A percentile compares a stretch with the other conserved stretches of the same genome.
These are phyloP conservation scores for Conringia planisiliqua DNA, from an alignment of 345 rosid genomes.

Conservation along the genomic window DNA sequence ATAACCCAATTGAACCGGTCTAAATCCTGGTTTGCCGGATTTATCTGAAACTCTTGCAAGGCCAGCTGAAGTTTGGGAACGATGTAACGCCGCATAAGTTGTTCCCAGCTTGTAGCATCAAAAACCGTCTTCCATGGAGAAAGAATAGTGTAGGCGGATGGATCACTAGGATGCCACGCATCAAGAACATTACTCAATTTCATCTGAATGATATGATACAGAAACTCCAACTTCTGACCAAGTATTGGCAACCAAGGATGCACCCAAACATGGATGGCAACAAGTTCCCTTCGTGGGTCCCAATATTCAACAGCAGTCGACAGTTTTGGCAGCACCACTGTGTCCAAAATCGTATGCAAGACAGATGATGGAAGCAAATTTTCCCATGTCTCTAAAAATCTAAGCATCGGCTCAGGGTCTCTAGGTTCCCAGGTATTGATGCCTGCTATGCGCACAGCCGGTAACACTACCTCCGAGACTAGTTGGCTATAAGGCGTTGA, in stretches of 20 bases:
- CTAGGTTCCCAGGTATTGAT: conserved; percentile 88
- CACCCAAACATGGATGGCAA: conserved; percentile 91
- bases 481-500: conserved; percentile 69
- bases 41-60: conserved; percentile 72
- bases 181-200: conserved; percentile 84
- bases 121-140: conserved; percentile 94
- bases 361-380: conserved; percentile 63
- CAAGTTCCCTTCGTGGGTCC: conserved; percentile 78
- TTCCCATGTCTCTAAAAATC: conserved; percentile 84
- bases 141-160: conserved; percentile 75
- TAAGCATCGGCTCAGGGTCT: conserved; percentile 95
- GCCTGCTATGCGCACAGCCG: conserved; percentile 83
- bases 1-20: conserved; percentile 74
- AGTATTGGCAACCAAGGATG: conserved; percentile 92
- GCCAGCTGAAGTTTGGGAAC: conserved; percentile 89
- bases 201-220: conserved; percentile 72
- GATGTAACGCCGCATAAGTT: conserved; percentile 80
- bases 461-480: conserved; percentile 72
- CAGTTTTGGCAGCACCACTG: conserved; percentile 72
- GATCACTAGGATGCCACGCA: conserved; percentile 92
- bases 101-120: conserved; percentile 86
- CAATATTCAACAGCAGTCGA: conserved; percentile 77
- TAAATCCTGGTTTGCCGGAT: conserved; percentile 75
- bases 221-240: conserved; percentile 72
- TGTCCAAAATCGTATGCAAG: conserved; percentile 54